Percentiles rank a stretch among this genome's conserved stretches.
These are phyloP conservation scores for Oryza glaberrima DNA, from an alignment of 176 grass and related monocot genomes.

Conservation along the genomic window DNA sequence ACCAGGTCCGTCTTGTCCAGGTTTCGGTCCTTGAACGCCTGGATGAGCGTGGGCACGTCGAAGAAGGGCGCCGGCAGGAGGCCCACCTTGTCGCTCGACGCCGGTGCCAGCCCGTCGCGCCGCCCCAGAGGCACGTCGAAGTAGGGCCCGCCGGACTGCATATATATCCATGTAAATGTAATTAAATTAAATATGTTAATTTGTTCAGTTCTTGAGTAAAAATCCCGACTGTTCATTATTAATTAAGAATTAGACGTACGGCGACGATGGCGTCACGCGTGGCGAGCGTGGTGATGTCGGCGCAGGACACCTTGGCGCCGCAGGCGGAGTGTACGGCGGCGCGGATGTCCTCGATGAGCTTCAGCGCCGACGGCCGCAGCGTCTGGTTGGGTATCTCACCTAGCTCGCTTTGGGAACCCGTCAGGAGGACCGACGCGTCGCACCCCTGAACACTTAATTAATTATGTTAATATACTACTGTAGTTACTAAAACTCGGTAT, in stretches of 20 bases:
- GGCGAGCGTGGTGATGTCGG: constrained; percentile 53
- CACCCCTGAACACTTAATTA: constrained; percentile 36
- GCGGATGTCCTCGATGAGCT: constrained; percentile 51
- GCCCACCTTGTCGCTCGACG: background rate
- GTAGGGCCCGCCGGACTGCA: constrained; percentile 35
- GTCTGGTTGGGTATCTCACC: constrained; percentile 20
- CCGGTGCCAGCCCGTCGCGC: constrained; percentile 29
- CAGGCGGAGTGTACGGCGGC: constrained; percentile 30
- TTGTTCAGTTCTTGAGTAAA: too few relatives aligned
- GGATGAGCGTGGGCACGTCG: constrained; percentile 2
- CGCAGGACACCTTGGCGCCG: constrained; percentile 53
- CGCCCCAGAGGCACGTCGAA: constrained; percentile 50
- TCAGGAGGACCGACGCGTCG: constrained; percentile 55
- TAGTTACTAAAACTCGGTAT: background rate
- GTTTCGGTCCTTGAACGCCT: background rate
- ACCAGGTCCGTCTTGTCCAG: constrained; percentile 52
- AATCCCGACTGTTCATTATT: too few relatives aligned
- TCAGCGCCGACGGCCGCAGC: constrained; percentile 32
- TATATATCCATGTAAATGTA: too few relatives aligned
- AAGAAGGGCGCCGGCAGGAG: constrained; percentile 32
- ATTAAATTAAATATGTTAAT: too few relatives aligned
- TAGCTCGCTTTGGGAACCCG: constrained; percentile 40
- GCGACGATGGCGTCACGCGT: constrained; percentile 48
- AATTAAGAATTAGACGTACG: background rate
- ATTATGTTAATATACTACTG: too few relatives aligned